A percentile compares a stretch with the other conserved stretches of the same genome.
These are phyloP conservation scores for Tubosaeta brunneosetosa DNA, from an alignment of 768 basidiomycete genomes.

Conservation along the genomic window DNA sequence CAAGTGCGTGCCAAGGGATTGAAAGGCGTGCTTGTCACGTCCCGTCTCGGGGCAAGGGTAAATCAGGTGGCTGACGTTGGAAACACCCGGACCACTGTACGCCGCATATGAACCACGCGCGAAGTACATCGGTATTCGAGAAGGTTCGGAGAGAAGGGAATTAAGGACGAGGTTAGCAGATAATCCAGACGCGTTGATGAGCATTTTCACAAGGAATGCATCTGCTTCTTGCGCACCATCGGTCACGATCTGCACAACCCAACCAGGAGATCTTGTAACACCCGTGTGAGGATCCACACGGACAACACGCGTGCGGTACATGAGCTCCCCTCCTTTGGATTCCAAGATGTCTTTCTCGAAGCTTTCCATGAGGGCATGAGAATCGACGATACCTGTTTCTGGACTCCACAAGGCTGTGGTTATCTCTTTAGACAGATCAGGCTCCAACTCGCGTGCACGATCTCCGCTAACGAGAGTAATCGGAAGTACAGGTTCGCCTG, in stretches of 20 bases:
- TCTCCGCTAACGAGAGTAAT: constrained; percentile 64
- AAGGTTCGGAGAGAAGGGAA: constrained; percentile 51
- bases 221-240: constrained; percentile 47
- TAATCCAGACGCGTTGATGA: constrained; percentile 83
- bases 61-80: constrained; percentile 67
- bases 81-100: constrained; percentile 76
- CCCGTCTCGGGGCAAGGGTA: constrained; percentile 84
- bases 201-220: constrained; percentile 63
- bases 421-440: constrained; percentile 71
- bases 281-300: constrained; percentile 66
- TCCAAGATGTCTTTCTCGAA: constrained; percentile 79
- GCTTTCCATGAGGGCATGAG: constrained; percentile 77
- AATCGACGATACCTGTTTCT: constrained; percentile 87
- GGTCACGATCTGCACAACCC: constrained; percentile 82
- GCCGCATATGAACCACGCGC: constrained; percentile 84
- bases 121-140: constrained; percentile 70
- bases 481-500: constrained; percentile 44
- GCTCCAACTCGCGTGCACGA: constrained; percentile 72
- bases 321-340: constrained; percentile 63
- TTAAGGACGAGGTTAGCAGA: constrained; percentile 69
- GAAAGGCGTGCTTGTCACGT: constrained; percentile 58
- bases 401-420: constrained; percentile 73
- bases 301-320: constrained; percentile 77
- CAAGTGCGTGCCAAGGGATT: constrained; percentile 88
- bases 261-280: constrained; percentile 45